Base-by-base conservation (phyloP, 176 grass and related monocot species). In the Oryza australiensis region DNA sequence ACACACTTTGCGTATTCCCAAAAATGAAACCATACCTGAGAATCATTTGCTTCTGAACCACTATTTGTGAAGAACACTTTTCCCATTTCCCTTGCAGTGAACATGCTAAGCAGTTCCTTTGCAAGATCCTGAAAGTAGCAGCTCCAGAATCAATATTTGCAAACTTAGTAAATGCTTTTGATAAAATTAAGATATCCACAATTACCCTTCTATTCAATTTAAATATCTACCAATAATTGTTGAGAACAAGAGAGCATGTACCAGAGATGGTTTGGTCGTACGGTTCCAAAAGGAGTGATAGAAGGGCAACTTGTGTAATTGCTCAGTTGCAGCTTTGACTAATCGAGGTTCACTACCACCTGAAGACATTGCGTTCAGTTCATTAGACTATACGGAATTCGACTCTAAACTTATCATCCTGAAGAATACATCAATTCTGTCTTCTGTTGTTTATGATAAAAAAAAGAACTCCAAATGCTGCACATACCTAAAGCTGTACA, bases 201-300 rank as follows among this genome's bases (percentile, higher is more conserved):
- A 65, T 3, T 11, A 7, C 13, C 45, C n/a, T 24, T 70, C n/a
- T 23, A 34, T 41, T 71, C 12, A 26, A 71, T 77, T 29, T 18
- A 34, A 78, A 65, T 16, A 15, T 3, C 23, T 28, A 64, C 12
- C 1, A 29, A 53, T 42, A 63, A 41, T 24, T 15, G 13, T 70
- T 46, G 20, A 81, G 27, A 34, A 37, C 35, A 68, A 83, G 29
- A 42, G 78, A 84, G 66, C 43, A 79, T 60, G 4, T 83, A 98
- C 96, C 93, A 98, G 29, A 29, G 96, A 91, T 32, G 96, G 93
- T 80, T 80, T 98, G 40, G 96, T 98, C 26, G 96, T 98, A 66
- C 93, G 90, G 46, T 98, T 98, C 96, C 96, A 98, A 49, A 98
- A 98, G 26, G 96, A 98, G 53, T 98, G 96, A 28, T 98, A 98